Base-by-base conservation (phyloP, 495 filamentous ascomycete species). In the Hyphodiscus hymeniophilus region DNA sequence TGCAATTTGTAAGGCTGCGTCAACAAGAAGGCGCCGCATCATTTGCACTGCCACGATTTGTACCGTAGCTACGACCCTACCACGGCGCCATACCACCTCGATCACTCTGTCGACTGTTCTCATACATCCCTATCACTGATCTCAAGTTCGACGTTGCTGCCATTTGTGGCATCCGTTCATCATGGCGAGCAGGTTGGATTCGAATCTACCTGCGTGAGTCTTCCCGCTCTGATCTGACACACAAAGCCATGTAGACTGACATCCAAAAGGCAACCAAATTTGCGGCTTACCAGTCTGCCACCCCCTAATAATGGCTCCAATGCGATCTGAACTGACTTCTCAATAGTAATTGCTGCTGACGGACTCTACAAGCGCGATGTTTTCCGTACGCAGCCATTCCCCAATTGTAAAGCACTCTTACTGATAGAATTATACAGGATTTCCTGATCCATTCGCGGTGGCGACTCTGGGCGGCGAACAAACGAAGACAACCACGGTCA, bases 311-410 rank as follows among this genome's bases (percentile, higher is more conserved):
- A 6, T 31, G 30, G 26, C 18, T 22, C 43, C 45, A 33, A 50
- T 58, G 47, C 61, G 59, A 38, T 42, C 32, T 22, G 11, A 55
- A 38, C 57, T 57, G 58, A 61, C 34, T 8, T 46, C 2, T 50
- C 22, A n/a, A 20, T 55, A 94, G 92, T 99, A 67, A 95, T 99
- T 73, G 92, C 92, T 55, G 92, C 92, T 51, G 92, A 99, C 74
- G 89, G 94, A 38, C 76, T 99, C 52, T 95, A 96, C 76, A 97
- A 96, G 70, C 82, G 92, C 56, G 92, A 99, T 89, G 89, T 99
- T 51, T 95, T 99, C 69, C 78, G 92, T 97, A 78, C 45, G 85
- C 74, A 50, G 30, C 52, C 67, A 53, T 32, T 16, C 32, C 23
- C 31, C 13, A 16, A 28, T 48, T 54, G 44, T 48, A 17, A 17